Conservation (phyloP, 2,329 filamentous ascomycete species). For the Fusarium citri region DNA sequence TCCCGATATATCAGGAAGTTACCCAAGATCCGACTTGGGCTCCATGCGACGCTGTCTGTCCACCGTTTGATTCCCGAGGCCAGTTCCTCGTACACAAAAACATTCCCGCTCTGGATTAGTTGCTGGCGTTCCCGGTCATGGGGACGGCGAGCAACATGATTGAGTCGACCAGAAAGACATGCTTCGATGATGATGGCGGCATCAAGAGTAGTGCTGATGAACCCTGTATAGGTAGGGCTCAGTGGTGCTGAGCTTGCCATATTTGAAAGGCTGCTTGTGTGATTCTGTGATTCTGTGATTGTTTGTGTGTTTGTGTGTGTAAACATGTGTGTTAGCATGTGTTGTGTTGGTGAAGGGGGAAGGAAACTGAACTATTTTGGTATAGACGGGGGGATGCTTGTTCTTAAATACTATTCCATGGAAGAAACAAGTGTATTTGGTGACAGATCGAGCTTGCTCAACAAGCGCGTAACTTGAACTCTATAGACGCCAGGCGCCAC, state of each 20-base stretch:
- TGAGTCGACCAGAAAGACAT: constrained; percentile 75
- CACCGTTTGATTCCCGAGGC: constrained; percentile 92
- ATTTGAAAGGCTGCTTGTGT: not conserved
- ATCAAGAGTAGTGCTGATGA: constrained; percentile 76
- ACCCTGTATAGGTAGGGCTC: constrained; percentile 74
- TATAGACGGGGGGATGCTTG: not conserved
- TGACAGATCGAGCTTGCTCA: not conserved
- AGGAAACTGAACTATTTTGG: not conserved
- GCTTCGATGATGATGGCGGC: constrained; percentile 85
- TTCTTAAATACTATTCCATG: not conserved
- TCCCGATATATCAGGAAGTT: constrained; percentile 91
- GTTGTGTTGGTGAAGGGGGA: not conserved
- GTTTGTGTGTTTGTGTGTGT: not conserved
- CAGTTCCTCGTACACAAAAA: constrained; percentile 93
- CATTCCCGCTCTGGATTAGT: constrained; percentile 84
- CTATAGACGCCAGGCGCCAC: not conserved
- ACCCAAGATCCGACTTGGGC: constrained; percentile 84
- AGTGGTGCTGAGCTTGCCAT: constrained; percentile 50
- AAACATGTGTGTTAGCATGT: not conserved
- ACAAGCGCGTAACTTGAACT: not conserved
- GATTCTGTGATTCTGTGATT: not conserved
- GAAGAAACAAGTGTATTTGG: not conserved
- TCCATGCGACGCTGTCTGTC: constrained; percentile 94
- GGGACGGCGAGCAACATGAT: constrained; percentile 83
- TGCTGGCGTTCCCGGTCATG: constrained; percentile 84